These are phyloP conservation scores for Aurantiochytrium sp. DNA, from an alignment of 108 stramenopile genomes.

Conservation along the genomic window DNA sequence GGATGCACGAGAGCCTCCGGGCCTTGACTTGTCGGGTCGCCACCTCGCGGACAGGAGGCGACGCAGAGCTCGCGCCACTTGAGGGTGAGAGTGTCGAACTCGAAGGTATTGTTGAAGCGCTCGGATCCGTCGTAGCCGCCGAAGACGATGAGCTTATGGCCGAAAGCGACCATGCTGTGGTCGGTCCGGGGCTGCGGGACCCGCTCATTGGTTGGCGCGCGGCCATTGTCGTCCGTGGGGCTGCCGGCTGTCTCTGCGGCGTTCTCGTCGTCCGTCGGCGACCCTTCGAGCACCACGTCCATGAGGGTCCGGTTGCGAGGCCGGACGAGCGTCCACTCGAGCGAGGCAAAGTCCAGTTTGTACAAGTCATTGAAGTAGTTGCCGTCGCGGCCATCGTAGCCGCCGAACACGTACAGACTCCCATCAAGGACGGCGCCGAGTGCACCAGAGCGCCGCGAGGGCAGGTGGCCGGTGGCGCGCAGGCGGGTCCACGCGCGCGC, in stretches of 20 bases:
- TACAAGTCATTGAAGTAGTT: conserved; percentile 19
- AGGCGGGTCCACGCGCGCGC: neutral
- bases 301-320: neutral
- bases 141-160: neutral
- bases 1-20: neutral
- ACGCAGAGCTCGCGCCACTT: conserved; percentile 25
- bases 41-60: too few species aligned
- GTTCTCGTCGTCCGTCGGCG: too few species aligned
- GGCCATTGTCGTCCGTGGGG: neutral
- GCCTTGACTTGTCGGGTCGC: too few species aligned
- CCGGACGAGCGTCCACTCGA: neutral
- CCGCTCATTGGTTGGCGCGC: neutral
- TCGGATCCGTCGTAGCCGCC: neutral
- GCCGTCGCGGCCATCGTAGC: conserved; percentile 18
- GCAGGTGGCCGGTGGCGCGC: neutral
- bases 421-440: neutral
- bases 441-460: neutral
- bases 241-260: too few species aligned
- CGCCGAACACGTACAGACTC: conserved; percentile 8
- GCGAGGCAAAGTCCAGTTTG: neutral
- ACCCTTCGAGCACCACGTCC: neutral
- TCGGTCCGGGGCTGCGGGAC: neutral
- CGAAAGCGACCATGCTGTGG: conserved; percentile 7
- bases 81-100: neutral
- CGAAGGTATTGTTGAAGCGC: neutral